phyloP scores from a whole-genome alignment of 2,329 filamentous ascomycete species.

The Conoideocrella luteorostrata region DNA sequence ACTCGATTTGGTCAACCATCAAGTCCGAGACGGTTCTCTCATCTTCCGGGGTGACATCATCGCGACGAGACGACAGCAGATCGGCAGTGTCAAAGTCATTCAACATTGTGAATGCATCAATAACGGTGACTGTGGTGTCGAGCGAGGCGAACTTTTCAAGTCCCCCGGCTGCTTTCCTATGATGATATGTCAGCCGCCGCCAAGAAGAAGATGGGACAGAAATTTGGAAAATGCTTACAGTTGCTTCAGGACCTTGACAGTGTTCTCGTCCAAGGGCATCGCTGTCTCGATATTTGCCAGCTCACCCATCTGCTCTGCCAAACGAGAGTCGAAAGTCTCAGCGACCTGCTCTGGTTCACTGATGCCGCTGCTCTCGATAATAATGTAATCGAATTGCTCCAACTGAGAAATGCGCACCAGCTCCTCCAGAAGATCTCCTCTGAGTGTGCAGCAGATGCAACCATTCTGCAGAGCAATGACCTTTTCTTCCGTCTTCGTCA shows the following conservation, averaged over 20 bases:
- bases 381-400: slow-evolving; percentile 61
- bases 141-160: slow-evolving; percentile 59
- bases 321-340: slow-evolving; percentile 60
- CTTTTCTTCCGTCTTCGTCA: slow-evolving; percentile 56
- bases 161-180: slow-evolving; percentile 50
- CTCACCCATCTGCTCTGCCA: slow-evolving; percentile 39
- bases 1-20: slow-evolving; percentile 73
- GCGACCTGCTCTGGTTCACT: slow-evolving; percentile 69
- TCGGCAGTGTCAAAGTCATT: slow-evolving; percentile 66
- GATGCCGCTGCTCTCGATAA: slow-evolving; percentile 67
- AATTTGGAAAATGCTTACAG: slow-evolving; percentile 19
- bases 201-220: neutral
- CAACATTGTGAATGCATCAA: slow-evolving; percentile 68
- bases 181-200: neutral
- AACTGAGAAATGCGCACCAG: slow-evolving; percentile 57
- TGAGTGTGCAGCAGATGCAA: slow-evolving; percentile 70
- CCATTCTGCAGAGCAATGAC: slow-evolving; percentile 65
- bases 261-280: slow-evolving; percentile 27
- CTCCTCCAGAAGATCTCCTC: slow-evolving; percentile 65
- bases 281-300: slow-evolving; percentile 24
- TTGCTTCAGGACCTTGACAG: slow-evolving; percentile 28
- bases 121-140: slow-evolving; percentile 66
- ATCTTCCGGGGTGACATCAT: slow-evolving; percentile 59
- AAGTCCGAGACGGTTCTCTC: slow-evolving; percentile 69
- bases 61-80: slow-evolving; percentile 56